Conservation (phyloP, 768 basidiomycete species). For the Russula compacta region DNA sequence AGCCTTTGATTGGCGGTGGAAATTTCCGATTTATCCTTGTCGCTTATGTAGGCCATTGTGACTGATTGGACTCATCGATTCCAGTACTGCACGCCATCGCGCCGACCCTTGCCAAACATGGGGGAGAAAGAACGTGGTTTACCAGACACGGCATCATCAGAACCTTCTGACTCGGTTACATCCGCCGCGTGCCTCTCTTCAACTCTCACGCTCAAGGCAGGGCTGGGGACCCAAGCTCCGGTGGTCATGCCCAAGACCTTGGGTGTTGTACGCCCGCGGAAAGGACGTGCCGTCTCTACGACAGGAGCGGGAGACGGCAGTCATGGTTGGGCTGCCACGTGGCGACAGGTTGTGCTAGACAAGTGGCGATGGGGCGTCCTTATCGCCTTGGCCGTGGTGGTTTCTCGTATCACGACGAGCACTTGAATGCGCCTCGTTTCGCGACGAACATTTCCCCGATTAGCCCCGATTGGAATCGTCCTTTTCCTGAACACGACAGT, state of each 20-base stretch:
- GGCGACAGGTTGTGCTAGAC: slow-evolving; percentile 65
- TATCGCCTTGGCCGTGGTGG: slow-evolving; percentile 66
- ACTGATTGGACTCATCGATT: slow-evolving; percentile 19
- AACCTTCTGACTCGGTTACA: slow-evolving; percentile 18
- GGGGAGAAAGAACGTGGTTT: slow-evolving; percentile 65
- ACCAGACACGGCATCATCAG: slow-evolving; percentile 25
- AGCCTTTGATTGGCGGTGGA: background rate
- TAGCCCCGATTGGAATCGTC: background rate
- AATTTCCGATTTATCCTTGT: background rate
- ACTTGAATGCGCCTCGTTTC: background rate
- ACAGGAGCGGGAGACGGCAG: slow-evolving; percentile 20
- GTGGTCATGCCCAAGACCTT: slow-evolving; percentile 5
- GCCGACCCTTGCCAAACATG: slow-evolving; percentile 88
- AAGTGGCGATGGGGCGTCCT: slow-evolving; percentile 81
- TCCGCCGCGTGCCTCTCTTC: slow-evolving; percentile 9
- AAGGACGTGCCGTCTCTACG: slow-evolving; percentile 16
- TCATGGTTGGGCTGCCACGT: slow-evolving; percentile 49
- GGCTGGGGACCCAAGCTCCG: background rate
- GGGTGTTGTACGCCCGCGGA: slow-evolving; percentile 16
- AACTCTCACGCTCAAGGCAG: slow-evolving; percentile 23
- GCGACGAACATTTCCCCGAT: background rate
- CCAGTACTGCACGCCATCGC: slow-evolving; percentile 60
- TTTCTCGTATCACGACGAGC: slow-evolving; percentile 62
- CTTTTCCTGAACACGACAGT: background rate
- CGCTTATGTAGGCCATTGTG: background rate